A percentile compares a stretch with the other conserved stretches of the same genome.
These are phyloP conservation scores for Salix purpurea DNA, from an alignment of 345 rosid genomes.

Conservation along the genomic window DNA sequence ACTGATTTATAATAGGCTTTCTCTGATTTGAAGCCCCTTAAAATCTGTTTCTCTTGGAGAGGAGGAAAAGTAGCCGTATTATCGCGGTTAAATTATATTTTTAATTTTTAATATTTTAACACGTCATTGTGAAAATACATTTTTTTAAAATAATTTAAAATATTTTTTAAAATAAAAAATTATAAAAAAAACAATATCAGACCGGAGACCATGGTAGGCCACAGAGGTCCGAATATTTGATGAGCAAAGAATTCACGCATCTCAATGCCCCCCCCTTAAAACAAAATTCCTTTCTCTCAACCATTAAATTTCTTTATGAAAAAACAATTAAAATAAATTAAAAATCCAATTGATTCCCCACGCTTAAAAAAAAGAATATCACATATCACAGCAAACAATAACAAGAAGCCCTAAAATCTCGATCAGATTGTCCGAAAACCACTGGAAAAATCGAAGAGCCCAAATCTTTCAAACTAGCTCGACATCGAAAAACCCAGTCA, in stretches of 20 bases:
- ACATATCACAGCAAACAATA: not conserved
- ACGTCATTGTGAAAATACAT: too few relatives aligned
- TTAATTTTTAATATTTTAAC: too few relatives aligned
- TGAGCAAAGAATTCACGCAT: constrained; percentile 45
- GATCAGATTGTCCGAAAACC: constrained; percentile 21
- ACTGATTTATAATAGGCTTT: too few relatives aligned
- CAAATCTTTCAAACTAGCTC: not conserved
- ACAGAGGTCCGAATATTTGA: constrained; percentile 36
- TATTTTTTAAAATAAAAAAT: too few relatives aligned
- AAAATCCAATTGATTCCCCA: not conserved
- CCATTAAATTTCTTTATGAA: constrained; percentile 11
- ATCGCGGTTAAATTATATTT: too few relatives aligned
- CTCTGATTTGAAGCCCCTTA: too few relatives aligned
- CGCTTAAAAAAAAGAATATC: not conserved
- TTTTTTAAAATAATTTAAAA: too few relatives aligned
- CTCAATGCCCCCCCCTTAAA: constrained; percentile 9
- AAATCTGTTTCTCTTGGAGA: too few relatives aligned
- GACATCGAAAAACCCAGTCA: not conserved
- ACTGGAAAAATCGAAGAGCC: not conserved
- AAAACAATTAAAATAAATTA: not conserved
- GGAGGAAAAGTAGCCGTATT: too few relatives aligned
- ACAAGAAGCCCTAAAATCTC: constrained; percentile 24
- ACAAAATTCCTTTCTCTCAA: constrained; percentile 42
- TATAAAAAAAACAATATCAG: too few relatives aligned
- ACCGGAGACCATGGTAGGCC: not conserved